Evolutionary conservation across 345 rosid genomes (phyloP).

Genomic region (Corymbia maculata): DNA sequence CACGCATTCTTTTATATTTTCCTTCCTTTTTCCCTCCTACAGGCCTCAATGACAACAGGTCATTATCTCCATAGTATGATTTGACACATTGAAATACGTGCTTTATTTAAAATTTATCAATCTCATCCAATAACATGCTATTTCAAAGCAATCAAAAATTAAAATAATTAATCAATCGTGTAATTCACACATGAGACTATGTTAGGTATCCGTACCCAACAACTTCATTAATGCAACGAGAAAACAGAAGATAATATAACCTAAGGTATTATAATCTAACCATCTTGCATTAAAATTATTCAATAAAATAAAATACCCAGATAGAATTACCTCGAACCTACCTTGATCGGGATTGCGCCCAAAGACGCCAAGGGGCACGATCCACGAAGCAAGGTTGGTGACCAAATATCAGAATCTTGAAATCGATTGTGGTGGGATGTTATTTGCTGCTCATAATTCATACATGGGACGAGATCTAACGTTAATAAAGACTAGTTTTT

Average conservation of each 20-base stretch:
- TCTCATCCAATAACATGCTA: background rate
- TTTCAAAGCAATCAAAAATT: background rate
- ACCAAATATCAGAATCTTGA: no score
- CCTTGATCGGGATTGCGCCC: background rate
- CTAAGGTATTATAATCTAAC: background rate
- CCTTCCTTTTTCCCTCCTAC: background rate
- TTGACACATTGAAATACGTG: background rate
- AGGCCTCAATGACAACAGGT: background rate
- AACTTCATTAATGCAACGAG: background rate
- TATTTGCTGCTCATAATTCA: background rate
- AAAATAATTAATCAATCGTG: background rate
- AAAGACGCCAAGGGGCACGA: background rate
- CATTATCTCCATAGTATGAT: background rate
- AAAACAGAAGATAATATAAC: background rate
- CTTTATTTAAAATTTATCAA: background rate
- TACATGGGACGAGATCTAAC: background rate
- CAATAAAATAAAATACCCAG: background rate
- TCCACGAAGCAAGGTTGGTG: background rate
- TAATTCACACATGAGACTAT: background rate
- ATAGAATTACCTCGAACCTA: background rate
- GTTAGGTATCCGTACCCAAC: background rate
- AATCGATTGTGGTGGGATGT: background rate
- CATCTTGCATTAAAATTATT: background rate
- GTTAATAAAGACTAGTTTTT: background rate
- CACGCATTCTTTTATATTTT: background rate